These are phyloP conservation scores for Termitomyces bulborhizus DNA, from an alignment of 768 basidiomycete species.

Conservation along the genomic window DNA sequence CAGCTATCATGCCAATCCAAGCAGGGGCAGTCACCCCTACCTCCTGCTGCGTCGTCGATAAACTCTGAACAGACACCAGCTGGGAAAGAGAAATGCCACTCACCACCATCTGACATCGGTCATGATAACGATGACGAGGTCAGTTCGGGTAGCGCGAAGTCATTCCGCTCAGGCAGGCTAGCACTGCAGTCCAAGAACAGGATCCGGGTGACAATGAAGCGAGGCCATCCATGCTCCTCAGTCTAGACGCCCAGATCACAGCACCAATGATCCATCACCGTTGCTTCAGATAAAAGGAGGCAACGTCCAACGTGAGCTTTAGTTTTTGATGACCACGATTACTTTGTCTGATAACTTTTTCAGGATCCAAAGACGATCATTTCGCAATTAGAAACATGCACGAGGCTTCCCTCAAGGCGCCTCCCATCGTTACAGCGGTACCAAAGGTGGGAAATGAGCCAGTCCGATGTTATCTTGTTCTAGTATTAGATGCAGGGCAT, in stretches of 20 bases:
- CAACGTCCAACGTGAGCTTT: not conserved
- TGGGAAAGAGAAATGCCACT: conserved; percentile 7
- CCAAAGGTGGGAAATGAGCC: no score
- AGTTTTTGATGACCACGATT: not conserved
- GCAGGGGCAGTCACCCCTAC: conserved; percentile 10
- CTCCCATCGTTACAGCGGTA: not conserved
- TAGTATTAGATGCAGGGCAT: no score
- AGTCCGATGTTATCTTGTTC: not conserved
- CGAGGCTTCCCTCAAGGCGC: not conserved
- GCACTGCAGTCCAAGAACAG: not conserved
- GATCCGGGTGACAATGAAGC: not conserved
- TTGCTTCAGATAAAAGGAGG: not conserved
- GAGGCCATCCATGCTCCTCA: not conserved
- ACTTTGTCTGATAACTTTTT: not conserved
- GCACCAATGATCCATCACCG: not conserved
- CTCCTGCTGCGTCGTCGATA: conserved; percentile 1
- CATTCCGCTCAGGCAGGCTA: not conserved
- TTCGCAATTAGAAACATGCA: not conserved
- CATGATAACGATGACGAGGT: conserved; percentile 22
- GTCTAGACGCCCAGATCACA: not conserved
- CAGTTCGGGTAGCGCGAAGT: not conserved
- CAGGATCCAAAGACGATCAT: not conserved
- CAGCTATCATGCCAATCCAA: conserved; percentile 27
- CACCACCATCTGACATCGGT: conserved; percentile 19
- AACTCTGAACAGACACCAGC: not conserved